Evolutionary conservation across 2,329 filamentous ascomycete species (phyloP).

Genomic region (Zalaria obscura): DNA sequence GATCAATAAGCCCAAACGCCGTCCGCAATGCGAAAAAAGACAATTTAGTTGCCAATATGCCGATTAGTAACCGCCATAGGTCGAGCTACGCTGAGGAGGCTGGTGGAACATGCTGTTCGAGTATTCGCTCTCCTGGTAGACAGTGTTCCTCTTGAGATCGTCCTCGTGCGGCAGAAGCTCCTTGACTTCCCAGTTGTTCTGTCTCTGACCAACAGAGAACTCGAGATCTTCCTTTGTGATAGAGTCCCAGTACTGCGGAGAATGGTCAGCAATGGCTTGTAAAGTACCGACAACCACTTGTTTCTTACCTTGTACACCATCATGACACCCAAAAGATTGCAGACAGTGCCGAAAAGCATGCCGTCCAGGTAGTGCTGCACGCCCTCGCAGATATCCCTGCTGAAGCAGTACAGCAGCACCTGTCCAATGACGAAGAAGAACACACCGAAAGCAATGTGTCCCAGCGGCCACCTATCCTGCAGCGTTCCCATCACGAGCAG

Average conservation of each 20-base stretch:
- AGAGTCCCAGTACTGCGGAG: conserved; percentile 82
- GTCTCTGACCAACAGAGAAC: conserved; percentile 88
- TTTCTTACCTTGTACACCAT: conserved; percentile 89
- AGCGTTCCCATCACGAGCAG: conserved; percentile 79
- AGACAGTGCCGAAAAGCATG: conserved; percentile 83
- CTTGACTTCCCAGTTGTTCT: conserved; percentile 98
- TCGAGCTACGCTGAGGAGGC: conserved; percentile 10
- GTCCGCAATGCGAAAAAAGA: too few relatives aligned
- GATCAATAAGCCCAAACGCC: too few relatives aligned
- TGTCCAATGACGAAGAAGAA: conserved; percentile 89
- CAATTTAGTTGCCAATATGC: too few relatives aligned
- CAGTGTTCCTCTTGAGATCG: conserved; percentile 59
- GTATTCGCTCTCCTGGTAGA: conserved; percentile 57
- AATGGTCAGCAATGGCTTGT: neutral
- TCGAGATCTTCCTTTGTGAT: conserved; percentile 97
- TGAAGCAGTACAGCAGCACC: conserved; percentile 84
- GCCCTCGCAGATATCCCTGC: conserved; percentile 66
- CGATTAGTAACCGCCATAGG: conserved; percentile 2
- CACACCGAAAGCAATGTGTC: conserved; percentile 78
- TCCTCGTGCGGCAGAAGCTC: conserved; percentile 66
- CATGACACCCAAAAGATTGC: conserved; percentile 92
- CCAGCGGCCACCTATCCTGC: conserved; percentile 88
- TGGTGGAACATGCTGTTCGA: conserved; percentile 31
- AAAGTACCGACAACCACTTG: neutral
- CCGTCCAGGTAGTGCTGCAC: conserved; percentile 90